These are phyloP conservation scores for Tephrocybe sp. DNA, from an alignment of 768 basidiomycete species.

Conservation along the genomic window DNA sequence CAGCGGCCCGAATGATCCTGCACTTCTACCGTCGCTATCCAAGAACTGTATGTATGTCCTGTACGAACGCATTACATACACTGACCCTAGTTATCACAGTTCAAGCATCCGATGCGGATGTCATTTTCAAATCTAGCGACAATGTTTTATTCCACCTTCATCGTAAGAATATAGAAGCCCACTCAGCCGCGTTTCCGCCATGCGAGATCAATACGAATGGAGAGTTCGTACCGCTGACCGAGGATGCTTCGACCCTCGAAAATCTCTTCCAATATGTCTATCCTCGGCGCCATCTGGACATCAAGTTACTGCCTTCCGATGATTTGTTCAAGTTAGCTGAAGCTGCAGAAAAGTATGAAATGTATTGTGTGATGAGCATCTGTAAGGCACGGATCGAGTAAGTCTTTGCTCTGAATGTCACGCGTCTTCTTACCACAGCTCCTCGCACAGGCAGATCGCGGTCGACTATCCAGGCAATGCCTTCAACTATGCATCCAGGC, in stretches of 20 bases:
- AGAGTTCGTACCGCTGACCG: constrained; percentile 25
- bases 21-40: background rate
- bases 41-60: background rate
- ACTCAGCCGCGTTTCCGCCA: constrained; percentile 24
- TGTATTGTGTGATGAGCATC: constrained; percentile 19
- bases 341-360: too few species aligned
- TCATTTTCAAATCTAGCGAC: constrained; percentile 24
- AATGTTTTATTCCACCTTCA: constrained; percentile 25
- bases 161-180: constrained; percentile 20
- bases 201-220: constrained; percentile 16
- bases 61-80: background rate
- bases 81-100: background rate
- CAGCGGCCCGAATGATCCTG: too few species aligned
- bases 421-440: background rate
- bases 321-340: constrained; percentile 22
- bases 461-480: constrained; percentile 11
- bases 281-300: too few species aligned
- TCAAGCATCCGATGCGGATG: constrained; percentile 16
- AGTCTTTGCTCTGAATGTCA: constrained; percentile 16
- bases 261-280: constrained; percentile 29
- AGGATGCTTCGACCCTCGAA: too few species aligned
- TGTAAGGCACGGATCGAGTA: constrained; percentile 26
- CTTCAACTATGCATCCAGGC: too few species aligned
- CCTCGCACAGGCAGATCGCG: background rate
- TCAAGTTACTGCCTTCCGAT: constrained; percentile 20